phyloP scores from a whole-genome alignment of 768 basidiomycete species.

The Kondoa subrosea region DNA sequence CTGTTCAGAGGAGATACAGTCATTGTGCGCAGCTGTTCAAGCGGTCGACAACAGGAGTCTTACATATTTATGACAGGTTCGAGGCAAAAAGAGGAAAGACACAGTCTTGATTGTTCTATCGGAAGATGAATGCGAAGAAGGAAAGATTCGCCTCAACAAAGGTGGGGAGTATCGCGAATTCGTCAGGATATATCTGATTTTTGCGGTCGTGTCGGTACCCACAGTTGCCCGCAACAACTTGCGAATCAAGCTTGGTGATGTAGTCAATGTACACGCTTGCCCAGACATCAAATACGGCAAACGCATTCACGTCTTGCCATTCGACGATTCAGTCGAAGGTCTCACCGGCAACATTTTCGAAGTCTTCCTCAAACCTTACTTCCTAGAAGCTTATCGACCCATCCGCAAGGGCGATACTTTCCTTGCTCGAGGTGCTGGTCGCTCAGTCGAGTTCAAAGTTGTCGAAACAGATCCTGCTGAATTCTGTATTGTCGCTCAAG shows the following conservation, averaged over 20 bases:
- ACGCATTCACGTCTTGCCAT: slow-evolving; percentile 86
- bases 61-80: slow-evolving; percentile 28
- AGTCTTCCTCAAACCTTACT: slow-evolving; percentile 94
- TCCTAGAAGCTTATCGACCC: slow-evolving; percentile 93
- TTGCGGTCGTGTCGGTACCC: background rate
- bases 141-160: slow-evolving; percentile 96
- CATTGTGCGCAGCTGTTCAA: slow-evolving; percentile 70
- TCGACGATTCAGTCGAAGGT: slow-evolving; percentile 93
- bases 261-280: slow-evolving; percentile 89
- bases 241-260: slow-evolving; percentile 89
- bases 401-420: slow-evolving; percentile 97
- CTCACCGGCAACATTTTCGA: slow-evolving; percentile 97
- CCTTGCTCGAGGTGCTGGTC: slow-evolving; percentile 95
- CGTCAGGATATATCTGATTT: slow-evolving; percentile 1
- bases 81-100: background rate
- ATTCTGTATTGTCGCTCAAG: slow-evolving; percentile 97
- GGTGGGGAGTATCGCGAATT: slow-evolving; percentile 30
- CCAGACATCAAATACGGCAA: slow-evolving; percentile 98
- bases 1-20: slow-evolving; percentile 91
- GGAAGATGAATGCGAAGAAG: slow-evolving; percentile 92
- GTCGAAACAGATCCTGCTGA: slow-evolving; percentile 96
- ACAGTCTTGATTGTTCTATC: slow-evolving; percentile 81
- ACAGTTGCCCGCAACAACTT: slow-evolving; percentile 93
- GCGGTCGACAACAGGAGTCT: slow-evolving; percentile 87
- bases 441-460: slow-evolving; percentile 98